Conservation (phyloP, 345 rosid species). For the Dimocarpus longan region DNA sequence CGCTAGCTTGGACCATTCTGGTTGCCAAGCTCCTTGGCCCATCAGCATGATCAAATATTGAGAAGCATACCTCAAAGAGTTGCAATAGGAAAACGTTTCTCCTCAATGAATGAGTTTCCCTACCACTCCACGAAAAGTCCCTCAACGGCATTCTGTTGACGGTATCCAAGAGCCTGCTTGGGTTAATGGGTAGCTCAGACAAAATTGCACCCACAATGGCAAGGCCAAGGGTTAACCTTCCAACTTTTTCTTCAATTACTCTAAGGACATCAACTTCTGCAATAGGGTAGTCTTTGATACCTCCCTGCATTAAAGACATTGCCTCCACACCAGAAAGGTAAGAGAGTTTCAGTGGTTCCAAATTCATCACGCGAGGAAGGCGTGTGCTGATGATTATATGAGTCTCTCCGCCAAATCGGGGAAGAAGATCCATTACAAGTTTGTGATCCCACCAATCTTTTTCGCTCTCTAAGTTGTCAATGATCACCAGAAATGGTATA, state of each 20-base stretch:
- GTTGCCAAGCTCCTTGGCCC: constrained; percentile 91
- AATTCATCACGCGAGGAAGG: constrained; percentile 78
- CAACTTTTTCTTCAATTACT: constrained; percentile 80
- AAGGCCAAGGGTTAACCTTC: constrained; percentile 76
- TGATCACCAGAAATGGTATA: constrained; percentile 81
- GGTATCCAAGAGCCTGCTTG: constrained; percentile 86
- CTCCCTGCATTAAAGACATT: constrained; percentile 80
- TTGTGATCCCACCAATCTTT: constrained; percentile 98
- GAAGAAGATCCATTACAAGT: constrained; percentile 95
- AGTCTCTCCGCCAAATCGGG: constrained; percentile 92
- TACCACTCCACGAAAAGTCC: constrained; percentile 63
- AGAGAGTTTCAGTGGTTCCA: constrained; percentile 81
- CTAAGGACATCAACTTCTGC: constrained; percentile 75
- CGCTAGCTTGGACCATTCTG: constrained; percentile 83
- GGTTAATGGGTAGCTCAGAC: constrained; percentile 87
- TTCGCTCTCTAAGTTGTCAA: constrained; percentile 91
- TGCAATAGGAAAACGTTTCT: constrained; percentile 69
- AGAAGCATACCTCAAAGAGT: constrained; percentile 92
- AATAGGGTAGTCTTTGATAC: constrained; percentile 57
- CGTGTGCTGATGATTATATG: constrained; percentile 81
- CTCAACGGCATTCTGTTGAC: constrained; percentile 79
- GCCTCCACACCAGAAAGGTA: constrained; percentile 88
- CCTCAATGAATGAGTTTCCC: constrained; percentile 49
- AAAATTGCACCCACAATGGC: constrained; percentile 79
- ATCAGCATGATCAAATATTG: constrained; percentile 91